These are phyloP conservation scores for Populus pruinosa DNA, from an alignment of 345 rosid genomes.

Conservation along the genomic window DNA sequence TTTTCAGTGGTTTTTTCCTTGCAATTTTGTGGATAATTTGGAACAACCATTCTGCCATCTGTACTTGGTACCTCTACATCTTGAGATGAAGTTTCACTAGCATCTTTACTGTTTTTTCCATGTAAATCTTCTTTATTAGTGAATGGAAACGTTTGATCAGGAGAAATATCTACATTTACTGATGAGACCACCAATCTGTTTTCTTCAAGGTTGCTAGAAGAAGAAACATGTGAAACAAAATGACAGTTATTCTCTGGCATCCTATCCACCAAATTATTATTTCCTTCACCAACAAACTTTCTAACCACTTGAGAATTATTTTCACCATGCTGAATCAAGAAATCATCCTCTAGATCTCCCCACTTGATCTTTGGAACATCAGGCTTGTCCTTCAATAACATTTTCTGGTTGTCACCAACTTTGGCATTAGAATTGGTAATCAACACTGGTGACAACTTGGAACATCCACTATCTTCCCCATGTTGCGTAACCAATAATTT, in stretches of 20 bases:
- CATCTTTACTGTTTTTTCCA: constrained; percentile 29
- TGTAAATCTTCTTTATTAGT: constrained; percentile 22
- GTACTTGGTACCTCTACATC: constrained; percentile 14
- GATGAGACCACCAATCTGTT: constrained; percentile 14
- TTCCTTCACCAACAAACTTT: constrained; percentile 31
- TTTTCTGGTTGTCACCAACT: constrained; percentile 16
- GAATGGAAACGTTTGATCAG: constrained; percentile 9
- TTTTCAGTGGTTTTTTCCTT: constrained; percentile 21
- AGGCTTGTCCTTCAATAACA: constrained; percentile 20
- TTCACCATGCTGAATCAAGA: constrained; percentile 28
- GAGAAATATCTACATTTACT: constrained; percentile 15
- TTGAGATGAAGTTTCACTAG: constrained; percentile 22
- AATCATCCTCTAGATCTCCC: constrained; percentile 60
- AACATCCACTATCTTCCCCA: constrained; percentile 21
- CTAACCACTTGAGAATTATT: constrained; percentile 31
- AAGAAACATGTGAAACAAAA: constrained; percentile 17
- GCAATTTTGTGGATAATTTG: constrained; percentile 24
- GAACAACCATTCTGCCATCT: constrained; percentile 17
- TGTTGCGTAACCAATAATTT: constrained; percentile 29
- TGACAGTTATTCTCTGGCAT: constrained; percentile 25
- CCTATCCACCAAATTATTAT: constrained; percentile 21
- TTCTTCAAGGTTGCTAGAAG: constrained; percentile 20
- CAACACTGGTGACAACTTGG: constrained; percentile 14
- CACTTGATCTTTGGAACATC: constrained; percentile 46
- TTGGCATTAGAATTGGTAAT: constrained; percentile 19